These are phyloP conservation scores for Leishmania turanica DNA, from an alignment of 208 protist species.

Conservation along the genomic window DNA sequence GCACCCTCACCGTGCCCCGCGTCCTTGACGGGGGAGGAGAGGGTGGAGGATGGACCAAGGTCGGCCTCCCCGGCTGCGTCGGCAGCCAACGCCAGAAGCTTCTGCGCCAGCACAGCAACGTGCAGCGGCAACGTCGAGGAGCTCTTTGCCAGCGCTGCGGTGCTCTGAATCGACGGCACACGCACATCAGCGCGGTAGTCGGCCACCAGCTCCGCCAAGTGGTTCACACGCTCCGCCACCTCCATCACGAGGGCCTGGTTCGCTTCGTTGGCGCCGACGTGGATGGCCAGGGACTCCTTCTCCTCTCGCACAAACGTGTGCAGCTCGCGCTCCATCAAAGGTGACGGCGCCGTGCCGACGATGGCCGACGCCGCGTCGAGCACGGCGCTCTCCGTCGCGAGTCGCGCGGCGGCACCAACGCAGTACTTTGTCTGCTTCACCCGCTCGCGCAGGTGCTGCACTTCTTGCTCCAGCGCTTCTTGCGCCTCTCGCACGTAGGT, in stretches of 20 bases:
- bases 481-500: constrained; percentile 26
- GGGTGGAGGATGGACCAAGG: not conserved
- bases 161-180: constrained; percentile 24
- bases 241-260: constrained; percentile 36
- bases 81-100: constrained; percentile 59
- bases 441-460: constrained; percentile 33
- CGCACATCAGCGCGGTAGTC: constrained; percentile 50
- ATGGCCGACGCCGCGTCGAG: constrained; percentile 12
- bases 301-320: constrained; percentile 40
- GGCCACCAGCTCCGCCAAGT: constrained; percentile 26
- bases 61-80: constrained; percentile 30
- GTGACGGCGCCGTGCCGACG: constrained; percentile 21
- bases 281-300: constrained; percentile 20
- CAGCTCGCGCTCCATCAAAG: constrained; percentile 47
- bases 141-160: constrained; percentile 22
- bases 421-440: constrained; percentile 26
- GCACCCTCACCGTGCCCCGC: not conserved
- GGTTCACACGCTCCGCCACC: constrained; percentile 42
- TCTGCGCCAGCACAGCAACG: constrained; percentile 43
- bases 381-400: not conserved
- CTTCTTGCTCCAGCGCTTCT: constrained; percentile 28
- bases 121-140: constrained; percentile 38
- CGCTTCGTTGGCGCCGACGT: constrained; percentile 21
- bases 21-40: not conserved
- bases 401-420: constrained; percentile 16